Evolutionary conservation across 2,329 filamentous ascomycete genomes (phyloP).

Genomic region (Clarireedia paspali): DNA sequence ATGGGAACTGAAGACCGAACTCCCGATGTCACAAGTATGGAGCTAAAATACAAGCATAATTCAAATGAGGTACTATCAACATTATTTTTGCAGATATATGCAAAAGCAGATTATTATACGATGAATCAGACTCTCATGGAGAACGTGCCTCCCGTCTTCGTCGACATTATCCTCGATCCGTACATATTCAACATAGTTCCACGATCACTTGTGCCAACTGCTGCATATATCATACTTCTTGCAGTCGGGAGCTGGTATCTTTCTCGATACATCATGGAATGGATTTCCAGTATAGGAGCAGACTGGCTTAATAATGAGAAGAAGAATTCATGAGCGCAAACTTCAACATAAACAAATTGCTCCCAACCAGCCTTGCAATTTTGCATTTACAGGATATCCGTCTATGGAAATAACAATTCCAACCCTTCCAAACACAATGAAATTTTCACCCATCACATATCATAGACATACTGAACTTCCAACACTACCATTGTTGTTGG

Average conservation of each 20-base stretch:
- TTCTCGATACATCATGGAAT: conserved; percentile 21
- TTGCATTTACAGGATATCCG: conserved; percentile 7
- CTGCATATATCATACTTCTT: conserved; percentile 58
- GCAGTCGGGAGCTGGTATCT: conserved; percentile 34
- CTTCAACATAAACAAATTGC: background rate
- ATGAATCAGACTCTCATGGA: conserved; percentile 68
- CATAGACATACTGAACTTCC: background rate
- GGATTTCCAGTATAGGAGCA: conserved; percentile 15
- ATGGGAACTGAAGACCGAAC: conserved; percentile 12
- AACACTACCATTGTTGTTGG: conserved; percentile 7
- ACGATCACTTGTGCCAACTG: conserved; percentile 65
- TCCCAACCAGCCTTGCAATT: background rate
- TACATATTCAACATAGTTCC: conserved; percentile 76
- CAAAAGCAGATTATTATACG: conserved; percentile 81
- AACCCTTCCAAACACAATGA: background rate
- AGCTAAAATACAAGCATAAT: conserved; percentile 5
- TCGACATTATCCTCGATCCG: conserved; percentile 81
- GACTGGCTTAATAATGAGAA: conserved; percentile 10
- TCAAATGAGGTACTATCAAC: conserved; percentile 18
- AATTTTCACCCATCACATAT: background rate
- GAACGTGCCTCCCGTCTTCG: conserved; percentile 62
- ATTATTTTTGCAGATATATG: conserved; percentile 54
- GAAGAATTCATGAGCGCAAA: conserved; percentile 12
- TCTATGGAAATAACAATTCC: background rate
- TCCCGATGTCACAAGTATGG: conserved; percentile 8